Base-by-base conservation (phyloP, 139 green algal species). In the Eudorina sp. region DNA sequence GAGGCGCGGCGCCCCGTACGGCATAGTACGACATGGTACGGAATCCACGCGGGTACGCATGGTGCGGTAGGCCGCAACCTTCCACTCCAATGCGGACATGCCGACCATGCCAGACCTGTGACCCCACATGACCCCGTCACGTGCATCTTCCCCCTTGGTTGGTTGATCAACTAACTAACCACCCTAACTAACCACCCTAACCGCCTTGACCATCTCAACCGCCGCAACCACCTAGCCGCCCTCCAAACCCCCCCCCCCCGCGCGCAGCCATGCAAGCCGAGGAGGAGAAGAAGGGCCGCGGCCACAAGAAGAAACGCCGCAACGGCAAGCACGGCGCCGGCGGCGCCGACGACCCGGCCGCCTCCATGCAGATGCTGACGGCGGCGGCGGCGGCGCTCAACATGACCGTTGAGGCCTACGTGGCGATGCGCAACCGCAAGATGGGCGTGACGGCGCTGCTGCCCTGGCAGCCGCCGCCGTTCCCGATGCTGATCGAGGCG, bases 381-480 rank as follows among this genome's bases (percentile, higher is more conserved):
- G 7, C 69, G 29, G 80, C 80, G 29, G 80, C 80, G 0, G 55
- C 80, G 31, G 48, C 60, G 6, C n/a, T 86, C 8, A 76, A 86
- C 80, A 66, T 86, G 80, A 86, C 8, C 0, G 29, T 86, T 14
- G 80, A 86, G 60, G 80, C 78, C 0, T 85, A 85, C 78, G 62
- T 75, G 1, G 38, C 58, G 9, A 85, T 85, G 78, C 78, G 78
- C 38, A 81, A 81, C 43, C 73, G 73, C 73, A 81, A 81, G 46
- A 25, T 81, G 45, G 73, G 73, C 9, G n/a, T 81, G 27, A 62
- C 73, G 73, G 45, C 31, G 8, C 34, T 41, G 0, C 19, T 0
- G 6, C 45, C 73, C 45, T 81, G 73, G 73, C 45, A 81, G 73
- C 45, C 73, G 45, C 73, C 73, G 45, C 45, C 73, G 27, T 34